Conservation (phyloP, 495 filamentous ascomycete species). For the Aspergillus saccharolyticus region DNA sequence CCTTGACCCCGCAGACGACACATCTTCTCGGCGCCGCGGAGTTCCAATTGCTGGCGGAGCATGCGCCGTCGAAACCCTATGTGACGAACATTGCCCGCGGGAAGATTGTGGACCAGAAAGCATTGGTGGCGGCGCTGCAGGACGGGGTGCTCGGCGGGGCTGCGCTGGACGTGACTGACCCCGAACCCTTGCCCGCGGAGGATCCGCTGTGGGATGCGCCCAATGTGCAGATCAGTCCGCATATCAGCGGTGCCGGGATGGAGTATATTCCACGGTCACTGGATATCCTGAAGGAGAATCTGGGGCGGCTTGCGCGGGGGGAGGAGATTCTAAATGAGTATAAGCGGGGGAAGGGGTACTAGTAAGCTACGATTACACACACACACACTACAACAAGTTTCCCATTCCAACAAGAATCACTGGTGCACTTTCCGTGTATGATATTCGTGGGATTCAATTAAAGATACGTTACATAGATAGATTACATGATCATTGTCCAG, state of each 20-base stretch:
- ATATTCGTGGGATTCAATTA: not conserved
- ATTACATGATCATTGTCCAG: not conserved
- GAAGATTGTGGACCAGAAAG: constrained; percentile 62
- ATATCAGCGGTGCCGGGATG: constrained; percentile 60
- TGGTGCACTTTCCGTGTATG: not conserved
- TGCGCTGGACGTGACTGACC: constrained; percentile 79
- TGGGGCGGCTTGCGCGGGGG: constrained; percentile 54
- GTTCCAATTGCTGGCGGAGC: constrained; percentile 57
- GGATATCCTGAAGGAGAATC: constrained; percentile 57
- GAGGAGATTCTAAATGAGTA: constrained; percentile 64
- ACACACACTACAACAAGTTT: too few species aligned
- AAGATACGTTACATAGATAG: constrained; percentile 1
- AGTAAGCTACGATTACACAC: too few species aligned
- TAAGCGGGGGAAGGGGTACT: constrained; percentile 46
- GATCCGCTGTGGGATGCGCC: constrained; percentile 67
- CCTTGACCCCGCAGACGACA: constrained; percentile 62
- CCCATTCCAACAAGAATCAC: too few species aligned
- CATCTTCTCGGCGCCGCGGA: constrained; percentile 60
- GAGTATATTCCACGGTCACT: constrained; percentile 57
- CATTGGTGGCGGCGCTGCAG: constrained; percentile 53
- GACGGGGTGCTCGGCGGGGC: constrained; percentile 56
- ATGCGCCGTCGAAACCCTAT: constrained; percentile 41
- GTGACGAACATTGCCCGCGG: constrained; percentile 75
- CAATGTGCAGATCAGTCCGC: constrained; percentile 75
- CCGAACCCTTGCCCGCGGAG: constrained; percentile 70